Evolutionary conservation across 495 filamentous ascomycete genomes (phyloP), one percentile per base, ranked within the genome.

Genomic region (Neurospora sp.): DNA sequence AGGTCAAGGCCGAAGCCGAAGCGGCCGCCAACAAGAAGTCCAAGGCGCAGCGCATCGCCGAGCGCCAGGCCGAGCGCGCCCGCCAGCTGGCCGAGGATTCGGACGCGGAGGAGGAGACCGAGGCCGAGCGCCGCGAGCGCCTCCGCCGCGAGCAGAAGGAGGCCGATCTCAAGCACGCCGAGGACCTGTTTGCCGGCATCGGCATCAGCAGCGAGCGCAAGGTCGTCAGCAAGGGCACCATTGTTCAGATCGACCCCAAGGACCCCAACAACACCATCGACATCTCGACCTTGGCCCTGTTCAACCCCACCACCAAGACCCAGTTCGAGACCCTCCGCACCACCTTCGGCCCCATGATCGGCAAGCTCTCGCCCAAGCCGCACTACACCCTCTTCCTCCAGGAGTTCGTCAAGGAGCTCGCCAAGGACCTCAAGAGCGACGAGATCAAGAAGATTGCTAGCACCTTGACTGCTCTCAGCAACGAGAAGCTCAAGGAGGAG

Each of bases 401-500:
- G 81, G 96, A 98, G 77, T 96, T 98, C 79, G 80, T 88, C 35
- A 97, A 96, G 85, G 89, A 92, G 78, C 85, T 99, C 20, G 89
- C 89, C 75, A 96, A 94, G 84, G 96, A 98, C 69, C 83, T 98
- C 72, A 88, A 91, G 10, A 95, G 92, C 78, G 90, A 93, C 72
- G 93, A 98, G 83, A 94, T 98, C 79, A 97, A 97, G 89, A 97
- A 98, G 87, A 88, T 97, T 73, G 89, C 93, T 4, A 95, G 90
- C 83, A 88, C 88, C 39, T 82, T 98, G 78, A 95, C 94, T 27
- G 90, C 92, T 12, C 85, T 97, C 69, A 87, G 92, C 77, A 99
- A 99, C 79, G 96, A 99, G 89, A 98, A 96, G 88, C 93, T 97
- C 93, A 96, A 93, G 86, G 96, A 98, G 83, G 96, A 99, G 89